phyloP scores from a whole-genome alignment of 176 grass and related monocot genomes.

The Ensete ventricosum region DNA sequence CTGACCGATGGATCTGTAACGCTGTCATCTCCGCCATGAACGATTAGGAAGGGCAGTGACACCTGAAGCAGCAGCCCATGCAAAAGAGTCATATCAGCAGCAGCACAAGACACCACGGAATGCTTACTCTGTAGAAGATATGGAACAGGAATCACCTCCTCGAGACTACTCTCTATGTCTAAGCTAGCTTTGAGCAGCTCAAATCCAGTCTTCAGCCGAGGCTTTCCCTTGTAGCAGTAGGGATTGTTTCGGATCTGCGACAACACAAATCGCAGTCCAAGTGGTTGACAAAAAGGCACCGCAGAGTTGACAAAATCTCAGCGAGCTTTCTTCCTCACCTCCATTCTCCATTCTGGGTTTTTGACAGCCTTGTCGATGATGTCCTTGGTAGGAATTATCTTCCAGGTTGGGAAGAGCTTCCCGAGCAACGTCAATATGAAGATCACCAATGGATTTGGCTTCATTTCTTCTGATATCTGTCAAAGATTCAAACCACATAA shows the following conservation, averaged over 20 bases:
- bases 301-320: neutral
- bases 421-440: neutral
- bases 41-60: conserved; percentile 43
- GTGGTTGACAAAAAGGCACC: neutral
- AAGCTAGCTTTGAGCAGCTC: conserved; percentile 48
- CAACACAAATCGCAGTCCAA: neutral
- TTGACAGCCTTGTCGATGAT: neutral
- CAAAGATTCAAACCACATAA: neutral
- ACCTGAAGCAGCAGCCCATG: conserved; percentile 18
- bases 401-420: neutral
- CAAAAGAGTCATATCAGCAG: too few relatives aligned
- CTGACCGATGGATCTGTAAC: conserved; percentile 51
- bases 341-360: neutral
- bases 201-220: conserved; percentile 33
- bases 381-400: neutral
- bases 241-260: conserved; percentile 20
- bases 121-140: neutral
- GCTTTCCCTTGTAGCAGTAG: conserved; percentile 52
- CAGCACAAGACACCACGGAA: too few relatives aligned
- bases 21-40: conserved; percentile 41
- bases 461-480: neutral
- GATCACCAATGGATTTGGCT: neutral
- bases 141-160: neutral
- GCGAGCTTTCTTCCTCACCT: neutral
- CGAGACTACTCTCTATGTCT: conserved; percentile 23